A percentile compares a stretch with the other conserved stretches of the same genome.
phyloP scores from a whole-genome alignment of 345 rosid species.

The Gossypium arboreum region DNA sequence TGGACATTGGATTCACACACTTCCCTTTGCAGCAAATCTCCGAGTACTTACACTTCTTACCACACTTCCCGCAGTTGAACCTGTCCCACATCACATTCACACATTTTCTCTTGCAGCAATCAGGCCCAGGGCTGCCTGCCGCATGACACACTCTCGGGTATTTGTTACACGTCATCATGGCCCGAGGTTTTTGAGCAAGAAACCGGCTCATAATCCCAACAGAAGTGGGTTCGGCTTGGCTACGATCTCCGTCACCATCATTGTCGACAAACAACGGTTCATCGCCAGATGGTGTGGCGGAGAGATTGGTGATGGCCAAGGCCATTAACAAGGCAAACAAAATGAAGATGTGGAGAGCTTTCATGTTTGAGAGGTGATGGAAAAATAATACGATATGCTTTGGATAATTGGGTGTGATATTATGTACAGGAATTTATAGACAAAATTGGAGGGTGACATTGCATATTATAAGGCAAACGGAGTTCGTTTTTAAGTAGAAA shows the following conservation, averaged over 20 bases:
- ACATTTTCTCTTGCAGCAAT: constrained; percentile 57
- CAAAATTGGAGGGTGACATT: background rate
- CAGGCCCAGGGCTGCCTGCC: constrained; percentile 48
- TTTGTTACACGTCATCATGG: constrained; percentile 35
- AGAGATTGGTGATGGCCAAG: background rate
- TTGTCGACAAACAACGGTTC: background rate
- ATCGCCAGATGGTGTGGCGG: constrained; percentile 6
- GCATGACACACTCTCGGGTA: constrained; percentile 44
- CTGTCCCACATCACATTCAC: constrained; percentile 37
- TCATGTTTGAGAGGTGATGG: constrained; percentile 8
- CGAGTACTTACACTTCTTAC: constrained; percentile 43
- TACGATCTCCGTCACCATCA: background rate
- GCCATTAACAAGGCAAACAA: background rate
- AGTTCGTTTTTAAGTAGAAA: background rate
- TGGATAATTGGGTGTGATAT: background rate
- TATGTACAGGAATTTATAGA: constrained; percentile 7
- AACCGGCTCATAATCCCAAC: constrained; percentile 20
- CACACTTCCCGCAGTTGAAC: constrained; percentile 52
- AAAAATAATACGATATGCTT: background rate
- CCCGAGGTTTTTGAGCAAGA: constrained; percentile 17
- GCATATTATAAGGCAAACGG: background rate
- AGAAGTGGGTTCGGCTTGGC: background rate
- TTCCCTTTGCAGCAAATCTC: constrained; percentile 53
- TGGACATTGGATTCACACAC: constrained; percentile 54
- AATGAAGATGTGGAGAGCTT: background rate